phyloP scores from a whole-genome alignment of 2,329 filamentous ascomycete genomes.

The Sarocladium brachiariae region DNA sequence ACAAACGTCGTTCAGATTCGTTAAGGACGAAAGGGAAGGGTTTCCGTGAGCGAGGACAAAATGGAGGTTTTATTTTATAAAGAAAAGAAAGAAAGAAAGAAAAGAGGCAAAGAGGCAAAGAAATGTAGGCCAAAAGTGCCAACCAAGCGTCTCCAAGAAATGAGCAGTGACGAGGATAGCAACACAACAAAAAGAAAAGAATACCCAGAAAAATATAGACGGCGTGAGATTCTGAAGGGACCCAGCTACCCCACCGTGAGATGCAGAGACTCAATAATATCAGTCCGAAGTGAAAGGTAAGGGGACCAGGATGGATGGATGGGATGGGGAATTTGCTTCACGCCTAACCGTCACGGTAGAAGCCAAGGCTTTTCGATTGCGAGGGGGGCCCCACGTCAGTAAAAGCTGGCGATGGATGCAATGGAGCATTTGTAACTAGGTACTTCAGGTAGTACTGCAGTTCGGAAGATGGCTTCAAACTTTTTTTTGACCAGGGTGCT shows the following conservation, averaged over 20 bases:
- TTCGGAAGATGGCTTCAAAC: too few species aligned
- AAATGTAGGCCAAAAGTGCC: too few species aligned
- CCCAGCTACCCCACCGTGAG: neutral
- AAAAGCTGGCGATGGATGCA: too few species aligned
- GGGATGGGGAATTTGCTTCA: neutral
- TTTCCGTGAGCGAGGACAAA: too few species aligned
- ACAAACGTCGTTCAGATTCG: neutral
- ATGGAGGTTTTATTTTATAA: too few species aligned
- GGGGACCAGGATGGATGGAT: neutral
- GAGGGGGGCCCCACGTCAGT: too few species aligned
- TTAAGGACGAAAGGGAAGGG: neutral
- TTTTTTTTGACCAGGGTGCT: too few species aligned
- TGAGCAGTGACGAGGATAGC: neutral
- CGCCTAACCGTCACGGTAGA: neutral
- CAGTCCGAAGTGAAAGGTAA: neutral
- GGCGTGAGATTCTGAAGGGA: neutral
- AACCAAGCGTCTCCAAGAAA: neutral
- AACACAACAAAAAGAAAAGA: neutral
- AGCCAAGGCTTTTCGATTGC: too few species aligned
- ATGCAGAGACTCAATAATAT: neutral
- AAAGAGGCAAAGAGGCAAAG: neutral
- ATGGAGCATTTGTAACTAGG: too few species aligned
- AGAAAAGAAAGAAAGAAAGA: neutral
- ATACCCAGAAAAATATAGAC: too few species aligned
- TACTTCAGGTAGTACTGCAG: too few species aligned